A percentile compares a stretch with the other conserved stretches of the same genome.
These are phyloP conservation scores for Galerina sulciceps DNA, from an alignment of 768 basidiomycete genomes.

Conservation along the genomic window DNA sequence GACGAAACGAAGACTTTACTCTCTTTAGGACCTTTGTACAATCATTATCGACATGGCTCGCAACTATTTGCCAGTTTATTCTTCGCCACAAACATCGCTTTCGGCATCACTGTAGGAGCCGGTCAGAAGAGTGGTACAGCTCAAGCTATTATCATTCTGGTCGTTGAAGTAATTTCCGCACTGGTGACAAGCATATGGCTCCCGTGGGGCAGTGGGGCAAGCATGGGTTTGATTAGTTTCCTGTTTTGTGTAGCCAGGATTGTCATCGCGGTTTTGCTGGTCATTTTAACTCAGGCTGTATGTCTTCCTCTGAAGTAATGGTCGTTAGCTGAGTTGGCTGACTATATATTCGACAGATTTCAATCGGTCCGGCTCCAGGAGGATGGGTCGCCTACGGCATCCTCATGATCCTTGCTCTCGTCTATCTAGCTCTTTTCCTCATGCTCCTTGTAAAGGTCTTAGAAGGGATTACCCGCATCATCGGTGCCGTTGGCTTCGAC, in stretches of 20 bases:
- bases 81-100: conserved; percentile 80
- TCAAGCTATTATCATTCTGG: conserved; percentile 88
- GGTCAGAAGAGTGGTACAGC: conserved; percentile 90
- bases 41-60: conserved; percentile 90
- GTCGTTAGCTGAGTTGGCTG: not conserved
- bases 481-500: conserved; percentile 83
- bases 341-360: conserved; percentile 57
- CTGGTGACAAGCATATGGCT: conserved; percentile 92
- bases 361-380: conserved; percentile 76
- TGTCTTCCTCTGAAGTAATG: conserved; percentile 30
- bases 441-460: conserved; percentile 86
- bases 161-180: conserved; percentile 86
- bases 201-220: conserved; percentile 95
- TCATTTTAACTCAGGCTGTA: conserved; percentile 89
- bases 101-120: conserved; percentile 86
- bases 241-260: conserved; percentile 91
- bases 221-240: conserved; percentile 96
- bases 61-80: conserved; percentile 86
- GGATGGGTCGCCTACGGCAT: conserved; percentile 97
- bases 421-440: conserved; percentile 80
- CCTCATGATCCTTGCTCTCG: conserved; percentile 78
- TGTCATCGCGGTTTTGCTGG: conserved; percentile 85
- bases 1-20: conserved; percentile 94
- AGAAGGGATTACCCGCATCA: conserved; percentile 81
- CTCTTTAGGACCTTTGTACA: conserved; percentile 90